Evolutionary conservation across 139 green algal genomes (phyloP), one percentile per base, ranked within the genome.

Genomic region (Zygnema circumcarinatum): DNA sequence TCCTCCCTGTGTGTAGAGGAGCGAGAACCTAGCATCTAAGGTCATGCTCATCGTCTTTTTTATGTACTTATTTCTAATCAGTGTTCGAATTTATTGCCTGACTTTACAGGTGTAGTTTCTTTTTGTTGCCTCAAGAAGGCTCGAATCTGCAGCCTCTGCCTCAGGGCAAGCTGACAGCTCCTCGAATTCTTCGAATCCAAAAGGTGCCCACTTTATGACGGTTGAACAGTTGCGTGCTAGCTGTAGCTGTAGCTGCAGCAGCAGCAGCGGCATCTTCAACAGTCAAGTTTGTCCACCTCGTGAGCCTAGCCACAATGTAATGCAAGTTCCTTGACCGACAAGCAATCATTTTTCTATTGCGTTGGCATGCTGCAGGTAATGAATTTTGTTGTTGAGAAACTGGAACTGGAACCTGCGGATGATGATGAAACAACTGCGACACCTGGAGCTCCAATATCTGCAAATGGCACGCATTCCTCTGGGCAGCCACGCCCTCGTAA

Each of bases 151-250:
- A 95, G 1, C 89, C 78, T 35, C 81, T 98, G 81, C 62, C 93
- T 42, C 95, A 98, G 84, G 93, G 83, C 87, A 92, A 95, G 82
- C 93, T 98, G 40, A 97, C 95, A 56, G 95, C 95, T 21, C 95
- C 95, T 0, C 89, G 93, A 31, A 97, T 98, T 87, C 88, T 98
- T 74, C 91, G 94, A 74, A 92, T 97, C 25, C 87, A 91, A 76
- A 97, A 97, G 93, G 94, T 96, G 41, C 36, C 7, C 11, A 52
- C 11, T 74, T 42, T 81, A 72, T 83, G 35, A n/a, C n/a, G n/a
- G n/a, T n/a, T n/a, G n/a, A n/a, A n/a, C n/a, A 80, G 25, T 25
- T 32, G 22, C 25, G 62, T 22, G 29, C 73, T 22, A 22, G 54
- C 73, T 80, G 22, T 31, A 31, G 54, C 73, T 67, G 73, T 21